A percentile compares a stretch with the other conserved stretches of the same genome.
Evolutionary conservation across 495 filamentous ascomycete species (phyloP).

Genomic region (Xylaria bambusicola): DNA sequence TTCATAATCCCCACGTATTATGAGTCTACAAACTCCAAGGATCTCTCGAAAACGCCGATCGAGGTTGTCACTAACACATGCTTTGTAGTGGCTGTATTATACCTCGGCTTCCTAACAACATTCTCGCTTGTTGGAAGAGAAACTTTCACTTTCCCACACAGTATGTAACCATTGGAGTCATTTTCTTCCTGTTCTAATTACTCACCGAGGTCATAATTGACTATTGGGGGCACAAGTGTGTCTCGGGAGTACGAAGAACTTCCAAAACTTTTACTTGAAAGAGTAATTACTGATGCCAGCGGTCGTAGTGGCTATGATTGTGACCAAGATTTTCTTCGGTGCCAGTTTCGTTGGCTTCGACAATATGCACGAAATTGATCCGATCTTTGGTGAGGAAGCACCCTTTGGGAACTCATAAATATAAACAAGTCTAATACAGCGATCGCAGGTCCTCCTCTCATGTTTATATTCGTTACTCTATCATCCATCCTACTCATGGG

Average conservation of each 20-base stretch:
- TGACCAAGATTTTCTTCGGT: conserved; percentile 81
- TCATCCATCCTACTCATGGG: conserved; percentile 92
- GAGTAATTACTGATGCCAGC: too few relatives aligned
- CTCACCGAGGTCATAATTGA: too few relatives aligned
- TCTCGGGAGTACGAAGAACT: too few relatives aligned
- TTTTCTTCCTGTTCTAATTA: too few relatives aligned
- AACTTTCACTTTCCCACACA: conserved; percentile 67
- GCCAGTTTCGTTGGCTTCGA: conserved; percentile 81
- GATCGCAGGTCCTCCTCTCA: conserved; percentile 62
- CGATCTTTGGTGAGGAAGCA: conserved; percentile 40
- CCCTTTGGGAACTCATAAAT: background rate
- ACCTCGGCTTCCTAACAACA: conserved; percentile 85
- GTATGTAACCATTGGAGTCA: too few relatives aligned
- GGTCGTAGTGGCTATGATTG: conserved; percentile 84
- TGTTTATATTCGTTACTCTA: conserved; percentile 81
- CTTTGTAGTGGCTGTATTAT: conserved; percentile 67
- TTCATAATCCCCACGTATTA: background rate
- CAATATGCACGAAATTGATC: conserved; percentile 49
- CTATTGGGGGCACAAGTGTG: too few relatives aligned
- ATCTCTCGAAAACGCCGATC: background rate
- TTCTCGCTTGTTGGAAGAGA: conserved; percentile 87
- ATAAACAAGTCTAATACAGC: conserved; percentile 47
- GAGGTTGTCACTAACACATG: conserved; percentile 4
- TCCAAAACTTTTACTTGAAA: too few relatives aligned
- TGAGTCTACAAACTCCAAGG: background rate